These are phyloP conservation scores for Geotrichum klebahnii DNA, from an alignment of 1,139 yeast species.

Conservation along the genomic window DNA sequence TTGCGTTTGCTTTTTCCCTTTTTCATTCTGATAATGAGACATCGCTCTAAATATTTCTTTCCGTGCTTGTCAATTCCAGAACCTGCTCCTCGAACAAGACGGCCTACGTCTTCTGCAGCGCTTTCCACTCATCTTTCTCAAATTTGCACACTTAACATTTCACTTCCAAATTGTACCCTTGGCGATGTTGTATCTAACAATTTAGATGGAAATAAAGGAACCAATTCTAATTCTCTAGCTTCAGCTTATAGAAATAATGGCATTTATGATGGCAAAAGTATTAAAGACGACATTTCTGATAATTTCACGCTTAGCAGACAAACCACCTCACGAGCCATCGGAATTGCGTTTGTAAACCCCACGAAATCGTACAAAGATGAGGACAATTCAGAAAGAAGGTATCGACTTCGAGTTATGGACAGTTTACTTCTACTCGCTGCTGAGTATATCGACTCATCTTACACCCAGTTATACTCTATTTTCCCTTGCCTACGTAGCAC, in stretches of 20 bases:
- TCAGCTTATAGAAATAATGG: too few relatives aligned
- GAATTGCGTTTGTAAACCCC: background rate
- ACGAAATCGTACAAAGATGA: background rate
- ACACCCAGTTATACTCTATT: slow-evolving; percentile 7
- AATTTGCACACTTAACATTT: background rate
- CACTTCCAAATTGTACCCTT: background rate
- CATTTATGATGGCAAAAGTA: too few relatives aligned
- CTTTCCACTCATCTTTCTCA: background rate
- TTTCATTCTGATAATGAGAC: too few relatives aligned
- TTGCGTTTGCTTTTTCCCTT: background rate
- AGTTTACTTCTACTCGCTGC: slow-evolving; percentile 18
- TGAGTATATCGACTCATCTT: slow-evolving; percentile 16
- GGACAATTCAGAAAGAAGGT: background rate
- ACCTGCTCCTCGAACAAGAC: background rate
- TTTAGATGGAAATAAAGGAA: too few relatives aligned
- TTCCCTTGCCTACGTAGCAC: slow-evolving; percentile 17
- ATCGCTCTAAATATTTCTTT: background rate
- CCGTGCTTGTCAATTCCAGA: background rate
- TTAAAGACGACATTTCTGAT: background rate
- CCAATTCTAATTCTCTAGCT: too few relatives aligned
- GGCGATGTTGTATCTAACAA: too few relatives aligned
- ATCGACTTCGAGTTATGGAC: slow-evolving; percentile 17
- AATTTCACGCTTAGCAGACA: background rate
- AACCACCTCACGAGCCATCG: background rate
- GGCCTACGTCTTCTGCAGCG: background rate